These are phyloP conservation scores for Trifolium pratense DNA, from an alignment of 306 rosid species.

Conservation along the genomic window DNA sequence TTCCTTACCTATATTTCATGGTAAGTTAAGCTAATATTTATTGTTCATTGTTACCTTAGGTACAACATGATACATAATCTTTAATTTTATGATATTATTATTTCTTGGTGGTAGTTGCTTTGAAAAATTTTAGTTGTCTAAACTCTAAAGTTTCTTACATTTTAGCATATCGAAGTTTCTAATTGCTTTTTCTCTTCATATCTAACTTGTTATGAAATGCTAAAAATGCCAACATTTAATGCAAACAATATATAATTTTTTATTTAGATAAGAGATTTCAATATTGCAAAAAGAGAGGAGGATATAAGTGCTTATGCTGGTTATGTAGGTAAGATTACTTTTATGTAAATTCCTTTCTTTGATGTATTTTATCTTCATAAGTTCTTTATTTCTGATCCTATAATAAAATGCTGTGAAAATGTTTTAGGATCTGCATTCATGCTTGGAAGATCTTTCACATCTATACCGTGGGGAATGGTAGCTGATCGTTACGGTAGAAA, in stretches of 20 bases:
- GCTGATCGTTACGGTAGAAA: slow-evolving; percentile 92
- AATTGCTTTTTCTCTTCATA: no score
- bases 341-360: not conserved
- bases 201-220: not conserved
- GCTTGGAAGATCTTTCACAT: slow-evolving; percentile 84
- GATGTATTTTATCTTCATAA: not conserved
- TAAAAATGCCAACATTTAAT: not conserved
- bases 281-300: slow-evolving; percentile 73
- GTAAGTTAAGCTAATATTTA: slow-evolving; percentile 25
- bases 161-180: no score
- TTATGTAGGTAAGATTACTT: slow-evolving; percentile 62
- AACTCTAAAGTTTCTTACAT: not conserved
- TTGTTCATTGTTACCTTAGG: not conserved
- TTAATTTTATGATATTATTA: no score
- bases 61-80: no score
- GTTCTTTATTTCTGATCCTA: slow-evolving; percentile 26
- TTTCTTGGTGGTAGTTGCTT: not conserved
- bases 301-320: slow-evolving; percentile 84
- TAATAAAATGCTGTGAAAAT: slow-evolving; percentile 6
- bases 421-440: slow-evolving; percentile 76
- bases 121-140: not conserved
- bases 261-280: slow-evolving; percentile 76
- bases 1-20: slow-evolving; percentile 51
- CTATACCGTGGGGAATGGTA: slow-evolving; percentile 76
- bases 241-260: not conserved